Conservation (phyloP, 23 red algal species). For the Chondrus crispus region DNA sequence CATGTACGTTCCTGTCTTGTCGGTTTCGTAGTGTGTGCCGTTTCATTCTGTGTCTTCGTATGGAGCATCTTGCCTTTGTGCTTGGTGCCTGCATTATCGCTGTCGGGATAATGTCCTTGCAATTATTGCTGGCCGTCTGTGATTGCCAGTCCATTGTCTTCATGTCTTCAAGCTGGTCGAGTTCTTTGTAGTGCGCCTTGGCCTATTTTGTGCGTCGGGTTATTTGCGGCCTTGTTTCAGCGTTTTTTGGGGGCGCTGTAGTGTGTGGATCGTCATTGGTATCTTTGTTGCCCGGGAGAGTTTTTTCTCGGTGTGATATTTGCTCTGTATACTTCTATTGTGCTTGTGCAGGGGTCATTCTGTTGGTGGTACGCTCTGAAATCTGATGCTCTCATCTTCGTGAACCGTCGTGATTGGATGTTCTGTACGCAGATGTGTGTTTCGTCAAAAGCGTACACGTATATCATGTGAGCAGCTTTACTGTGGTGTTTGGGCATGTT, state of each 20-base stretch:
- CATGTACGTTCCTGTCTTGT: neutral
- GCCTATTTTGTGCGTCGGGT: neutral
- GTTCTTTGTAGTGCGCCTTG: neutral
- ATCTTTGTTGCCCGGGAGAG: too few species aligned
- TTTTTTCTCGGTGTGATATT: too few species aligned
- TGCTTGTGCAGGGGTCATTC: neutral
- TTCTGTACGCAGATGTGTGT: too few species aligned
- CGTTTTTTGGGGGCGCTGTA: neutral
- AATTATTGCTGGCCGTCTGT: neutral
- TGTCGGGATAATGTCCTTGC: neutral
- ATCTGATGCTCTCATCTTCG: too few species aligned
- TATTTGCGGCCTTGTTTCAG: neutral
- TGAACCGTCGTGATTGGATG: too few species aligned
- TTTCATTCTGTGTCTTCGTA: neutral
- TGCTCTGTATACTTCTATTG: too few species aligned
- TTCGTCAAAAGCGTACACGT: too few species aligned
- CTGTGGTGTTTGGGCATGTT: too few species aligned
- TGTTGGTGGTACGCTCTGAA: neutral
- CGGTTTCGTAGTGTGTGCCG: neutral
- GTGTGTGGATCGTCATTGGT: too few species aligned
- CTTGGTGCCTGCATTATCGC: neutral
- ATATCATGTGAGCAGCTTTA: too few species aligned
- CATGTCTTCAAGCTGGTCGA: constrained; percentile 28
- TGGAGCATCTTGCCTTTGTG: neutral
- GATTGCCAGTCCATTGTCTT: neutral